Base-by-base conservation (phyloP, 2,329 filamentous ascomycete species). In the Kalmusia sp. region DNA sequence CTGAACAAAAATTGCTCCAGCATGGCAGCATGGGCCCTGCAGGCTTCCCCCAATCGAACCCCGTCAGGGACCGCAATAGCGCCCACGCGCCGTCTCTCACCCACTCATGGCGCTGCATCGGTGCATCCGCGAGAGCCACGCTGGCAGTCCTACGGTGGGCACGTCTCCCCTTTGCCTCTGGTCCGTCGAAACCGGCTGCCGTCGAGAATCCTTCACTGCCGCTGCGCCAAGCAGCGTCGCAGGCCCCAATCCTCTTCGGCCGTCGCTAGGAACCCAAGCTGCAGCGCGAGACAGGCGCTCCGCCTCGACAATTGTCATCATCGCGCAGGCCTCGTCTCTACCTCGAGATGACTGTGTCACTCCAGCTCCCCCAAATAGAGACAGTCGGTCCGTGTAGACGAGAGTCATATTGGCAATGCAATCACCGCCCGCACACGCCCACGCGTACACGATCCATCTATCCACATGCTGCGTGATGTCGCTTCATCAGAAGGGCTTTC, bases 121-220 rank as follows among this genome's bases (percentile, higher is more conserved):
- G 14, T 51, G 37, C 62, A 49, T 56, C 53, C 43, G 55, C 52
- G 64, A 56, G 62, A 64, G 69, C 67, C 65, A 70, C 65, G 63
- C 67, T 65, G 59, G 43, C 57, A 53, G 51, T 41, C 49, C 34
- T 48, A 27, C 51, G 35, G 44, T 6, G 15, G 34, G 34, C 38
- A 38, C 44, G 33, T 49, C 49, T 51, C 48, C 49, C 52, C 52
- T 45, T 52, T 45, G 56, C 53, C 57, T 53, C 41, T 49, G 47
- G 54, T 44, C 52, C 55, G 55, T 58, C 52, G 30, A 52, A 55
- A 57, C 58, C 57, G 51, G 53, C 54, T 57, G 52, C 52, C 46
- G 47, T 51, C 54, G 49, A 37, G 38, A 31, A 37, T 50, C 49
- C 39, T 51, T 44, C 52, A 52, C 52, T 53, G 58, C 47, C 51